These are phyloP conservation scores for Sporothrix brunneoviolacea DNA, from an alignment of 2,329 filamentous ascomycete genomes.

Conservation along the genomic window DNA sequence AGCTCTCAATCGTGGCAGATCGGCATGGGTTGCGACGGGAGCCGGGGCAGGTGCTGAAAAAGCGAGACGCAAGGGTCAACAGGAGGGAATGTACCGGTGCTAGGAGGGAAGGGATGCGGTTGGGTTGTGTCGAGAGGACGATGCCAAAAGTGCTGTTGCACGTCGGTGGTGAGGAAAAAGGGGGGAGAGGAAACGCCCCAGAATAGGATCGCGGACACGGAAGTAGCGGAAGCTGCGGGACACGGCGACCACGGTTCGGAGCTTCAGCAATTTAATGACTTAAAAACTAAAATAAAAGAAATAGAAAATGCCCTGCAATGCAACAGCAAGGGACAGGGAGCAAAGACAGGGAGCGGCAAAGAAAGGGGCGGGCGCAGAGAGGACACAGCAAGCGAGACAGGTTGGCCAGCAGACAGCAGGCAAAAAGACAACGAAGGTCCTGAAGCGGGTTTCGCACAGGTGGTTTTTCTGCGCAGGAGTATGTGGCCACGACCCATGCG, in stretches of 20 bases:
- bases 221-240: slow-evolving; percentile 9
- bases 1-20: neutral
- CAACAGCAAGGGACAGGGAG: neutral
- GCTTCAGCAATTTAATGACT: neutral
- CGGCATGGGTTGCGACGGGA: neutral
- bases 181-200: neutral
- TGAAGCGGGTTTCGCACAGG: slow-evolving; percentile 9
- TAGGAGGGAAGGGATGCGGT: neutral
- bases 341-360: neutral
- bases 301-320: neutral
- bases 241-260: slow-evolving; percentile 4
- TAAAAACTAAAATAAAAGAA: neutral
- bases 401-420: neutral
- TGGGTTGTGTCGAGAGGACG: neutral
- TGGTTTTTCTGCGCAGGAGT: slow-evolving; percentile 3
- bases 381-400: neutral
- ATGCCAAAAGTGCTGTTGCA: neutral
- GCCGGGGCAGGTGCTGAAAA: neutral
- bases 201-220: slow-evolving; percentile 8
- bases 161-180: slow-evolving; percentile 6
- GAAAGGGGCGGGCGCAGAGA: neutral
- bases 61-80: neutral
- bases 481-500: neutral
- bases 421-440: no score
- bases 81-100: neutral